These are phyloP conservation scores for Ceratocystis albifundus DNA, from an alignment of 2,329 filamentous ascomycete species.

Conservation along the genomic window DNA sequence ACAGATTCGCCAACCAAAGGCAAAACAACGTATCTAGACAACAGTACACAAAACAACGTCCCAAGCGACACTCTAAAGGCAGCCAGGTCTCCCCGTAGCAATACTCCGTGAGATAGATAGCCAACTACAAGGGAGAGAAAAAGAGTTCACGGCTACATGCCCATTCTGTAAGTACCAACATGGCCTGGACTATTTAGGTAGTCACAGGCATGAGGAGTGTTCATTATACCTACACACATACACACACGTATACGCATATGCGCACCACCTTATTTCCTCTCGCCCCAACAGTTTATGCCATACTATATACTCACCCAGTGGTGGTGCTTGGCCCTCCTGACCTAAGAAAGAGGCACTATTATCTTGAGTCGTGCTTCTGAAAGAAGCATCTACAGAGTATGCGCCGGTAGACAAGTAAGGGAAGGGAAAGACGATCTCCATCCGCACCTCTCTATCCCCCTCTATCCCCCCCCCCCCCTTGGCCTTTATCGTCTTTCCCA, in stretches of 20 bases:
- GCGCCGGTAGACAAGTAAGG: not conserved
- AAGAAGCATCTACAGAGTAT: not conserved
- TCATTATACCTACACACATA: not conserved
- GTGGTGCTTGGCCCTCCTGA: not conserved
- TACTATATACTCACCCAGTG: not conserved
- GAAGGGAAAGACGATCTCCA: not conserved
- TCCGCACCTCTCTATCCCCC: not conserved
- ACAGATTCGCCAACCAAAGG: not conserved
- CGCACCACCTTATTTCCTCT: conserved; percentile 1
- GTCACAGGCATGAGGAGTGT: not conserved
- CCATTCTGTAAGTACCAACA: not conserved
- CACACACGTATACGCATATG: not conserved
- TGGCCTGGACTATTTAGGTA: not conserved
- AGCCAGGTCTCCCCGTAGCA: not conserved
- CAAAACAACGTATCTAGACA: not conserved
- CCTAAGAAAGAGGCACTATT: not conserved
- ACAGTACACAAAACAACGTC: not conserved
- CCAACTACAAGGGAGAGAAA: not conserved
- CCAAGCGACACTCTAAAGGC: not conserved
- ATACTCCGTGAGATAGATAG: not conserved
- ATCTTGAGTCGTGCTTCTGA: not conserved
- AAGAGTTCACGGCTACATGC: not conserved
- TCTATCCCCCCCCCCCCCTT: too few species aligned
- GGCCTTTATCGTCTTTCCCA: not conserved
- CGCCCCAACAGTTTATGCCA: not conserved